phyloP scores from a whole-genome alignment of 2,329 filamentous ascomycete genomes.

The Colletotrichum viniferum region DNA sequence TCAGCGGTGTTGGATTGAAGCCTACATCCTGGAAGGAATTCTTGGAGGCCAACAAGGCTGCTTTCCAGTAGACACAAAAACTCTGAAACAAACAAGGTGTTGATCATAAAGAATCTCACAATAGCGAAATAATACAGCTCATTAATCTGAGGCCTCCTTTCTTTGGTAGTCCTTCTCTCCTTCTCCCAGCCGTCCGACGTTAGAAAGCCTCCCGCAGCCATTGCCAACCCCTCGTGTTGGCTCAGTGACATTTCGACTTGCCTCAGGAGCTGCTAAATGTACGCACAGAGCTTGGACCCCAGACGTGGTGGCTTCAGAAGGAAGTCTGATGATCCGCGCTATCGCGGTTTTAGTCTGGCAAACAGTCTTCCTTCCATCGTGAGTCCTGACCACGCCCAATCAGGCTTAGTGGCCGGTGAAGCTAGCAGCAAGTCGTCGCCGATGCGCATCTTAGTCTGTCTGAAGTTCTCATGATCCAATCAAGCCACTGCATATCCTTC shows the following conservation, averaged over 20 bases:
- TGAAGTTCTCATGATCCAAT: background rate
- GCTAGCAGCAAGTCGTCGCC: background rate
- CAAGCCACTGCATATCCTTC: background rate
- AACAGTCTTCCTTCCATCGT: background rate
- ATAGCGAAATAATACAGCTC: background rate
- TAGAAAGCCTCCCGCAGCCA: background rate
- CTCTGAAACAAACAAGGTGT: accelerated
- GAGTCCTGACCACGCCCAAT: background rate
- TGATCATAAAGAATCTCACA: background rate
- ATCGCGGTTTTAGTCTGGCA: background rate
- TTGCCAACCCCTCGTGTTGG: background rate
- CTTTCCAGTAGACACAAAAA: background rate
- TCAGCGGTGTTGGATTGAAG: background rate
- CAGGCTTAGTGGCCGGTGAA: background rate
- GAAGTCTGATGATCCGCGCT: background rate
- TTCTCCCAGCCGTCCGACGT: background rate
- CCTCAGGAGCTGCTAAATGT: background rate
- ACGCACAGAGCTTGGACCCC: background rate
- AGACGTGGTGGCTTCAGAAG: background rate
- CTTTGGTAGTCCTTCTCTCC: accelerated
- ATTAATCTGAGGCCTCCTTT: background rate
- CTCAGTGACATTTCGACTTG: background rate
- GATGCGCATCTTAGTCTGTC: background rate
- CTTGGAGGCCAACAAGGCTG: background rate
- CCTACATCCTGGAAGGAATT: constrained; percentile 16